Percentiles rank a stretch among this genome's conserved stretches.
phyloP scores from a whole-genome alignment of 495 filamentous ascomycete species.

The Penicillium flavigenum region DNA sequence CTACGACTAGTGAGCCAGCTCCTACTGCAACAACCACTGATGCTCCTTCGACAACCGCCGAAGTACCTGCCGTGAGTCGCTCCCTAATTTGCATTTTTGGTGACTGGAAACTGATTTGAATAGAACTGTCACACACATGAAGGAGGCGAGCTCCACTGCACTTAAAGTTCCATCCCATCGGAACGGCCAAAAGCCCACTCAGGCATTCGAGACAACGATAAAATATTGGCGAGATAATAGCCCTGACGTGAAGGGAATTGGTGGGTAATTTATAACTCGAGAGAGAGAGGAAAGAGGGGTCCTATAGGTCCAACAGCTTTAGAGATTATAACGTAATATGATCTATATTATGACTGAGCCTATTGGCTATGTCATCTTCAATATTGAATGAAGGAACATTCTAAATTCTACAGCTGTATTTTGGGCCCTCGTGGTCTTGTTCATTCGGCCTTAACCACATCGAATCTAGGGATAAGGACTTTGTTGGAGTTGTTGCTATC shows the following conservation, averaged over 20 bases:
- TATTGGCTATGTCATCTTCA: not conserved
- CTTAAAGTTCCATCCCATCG: not conserved
- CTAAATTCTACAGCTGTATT: not conserved
- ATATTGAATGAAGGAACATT: not conserved
- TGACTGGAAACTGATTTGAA: conserved; percentile 5
- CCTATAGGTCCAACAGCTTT: not conserved
- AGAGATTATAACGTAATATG: not conserved
- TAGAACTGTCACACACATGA: conserved; percentile 38
- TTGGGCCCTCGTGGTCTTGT: not conserved
- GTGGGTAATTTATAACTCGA: not conserved
- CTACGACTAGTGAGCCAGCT: not conserved
- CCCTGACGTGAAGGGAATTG: not conserved
- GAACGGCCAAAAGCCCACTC: not conserved
- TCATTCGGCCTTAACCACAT: not conserved
- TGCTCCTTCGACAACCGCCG: conserved; percentile 12
- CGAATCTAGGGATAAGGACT: not conserved
- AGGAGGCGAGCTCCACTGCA: conserved; percentile 36
- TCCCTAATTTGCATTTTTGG: not conserved
- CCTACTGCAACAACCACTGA: conserved; percentile 9
- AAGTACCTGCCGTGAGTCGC: conserved; percentile 27
- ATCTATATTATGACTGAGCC: not conserved
- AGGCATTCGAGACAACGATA: not conserved
- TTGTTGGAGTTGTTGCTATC: not conserved
- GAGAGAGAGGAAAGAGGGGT: not conserved
- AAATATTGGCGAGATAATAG: not conserved